Conservation (phyloP, 1,139 yeast genomes). For the Saccharomyces hybrid region DNA sequence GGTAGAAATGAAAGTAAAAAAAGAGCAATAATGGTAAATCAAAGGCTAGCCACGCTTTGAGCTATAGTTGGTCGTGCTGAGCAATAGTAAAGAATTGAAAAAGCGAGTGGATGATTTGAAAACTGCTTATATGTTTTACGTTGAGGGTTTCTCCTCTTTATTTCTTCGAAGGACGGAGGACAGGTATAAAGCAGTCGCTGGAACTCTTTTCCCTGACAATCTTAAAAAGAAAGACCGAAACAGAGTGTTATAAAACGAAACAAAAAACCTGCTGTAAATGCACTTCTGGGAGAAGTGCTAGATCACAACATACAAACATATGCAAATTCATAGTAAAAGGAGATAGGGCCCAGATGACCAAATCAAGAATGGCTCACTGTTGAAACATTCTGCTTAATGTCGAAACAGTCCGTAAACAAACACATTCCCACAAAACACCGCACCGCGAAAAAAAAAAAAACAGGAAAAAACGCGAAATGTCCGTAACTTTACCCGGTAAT, state of each 20-base stretch:
- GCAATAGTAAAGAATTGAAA: neutral
- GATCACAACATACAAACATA: neutral
- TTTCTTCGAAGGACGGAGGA: neutral
- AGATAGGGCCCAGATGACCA: neutral
- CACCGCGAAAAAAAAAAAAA: neutral
- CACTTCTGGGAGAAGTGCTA: neutral
- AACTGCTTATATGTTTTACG: neutral
- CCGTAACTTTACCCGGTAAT: slow-evolving; percentile 9
- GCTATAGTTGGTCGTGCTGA: neutral
- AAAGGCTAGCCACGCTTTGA: neutral
- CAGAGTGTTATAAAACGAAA: neutral
- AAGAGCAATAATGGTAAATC: neutral
- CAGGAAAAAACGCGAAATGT: neutral
- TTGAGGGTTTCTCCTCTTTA: neutral
- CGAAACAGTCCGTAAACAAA: slow-evolving; percentile 1
- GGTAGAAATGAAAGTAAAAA: neutral
- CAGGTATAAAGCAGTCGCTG: neutral
- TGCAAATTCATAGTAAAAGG: neutral
- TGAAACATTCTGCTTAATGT: neutral
- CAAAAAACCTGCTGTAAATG: neutral
- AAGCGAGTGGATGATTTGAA: neutral
- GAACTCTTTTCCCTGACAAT: neutral
- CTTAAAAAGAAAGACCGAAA: neutral
- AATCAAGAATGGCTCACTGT: neutral
- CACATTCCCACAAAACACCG: neutral